Conservation (phyloP, 164 flowering plant genomes). For the Stephania cephalantha region DNA sequence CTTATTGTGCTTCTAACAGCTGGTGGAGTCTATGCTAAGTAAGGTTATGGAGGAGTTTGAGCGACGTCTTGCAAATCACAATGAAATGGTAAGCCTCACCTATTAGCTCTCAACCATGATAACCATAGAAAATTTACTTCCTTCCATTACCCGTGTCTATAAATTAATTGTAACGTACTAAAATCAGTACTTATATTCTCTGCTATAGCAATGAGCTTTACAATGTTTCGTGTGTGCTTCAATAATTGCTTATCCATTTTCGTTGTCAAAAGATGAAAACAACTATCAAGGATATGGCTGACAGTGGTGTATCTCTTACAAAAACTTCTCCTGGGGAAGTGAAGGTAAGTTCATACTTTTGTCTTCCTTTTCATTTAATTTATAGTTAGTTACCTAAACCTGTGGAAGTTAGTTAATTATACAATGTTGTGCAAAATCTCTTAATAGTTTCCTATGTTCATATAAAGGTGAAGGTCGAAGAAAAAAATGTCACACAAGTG, state of each 20-base stretch:
- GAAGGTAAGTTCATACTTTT: conserved; percentile 33
- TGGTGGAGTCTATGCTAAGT: conserved; percentile 70
- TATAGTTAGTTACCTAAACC: background rate
- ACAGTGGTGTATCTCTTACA: conserved; percentile 26
- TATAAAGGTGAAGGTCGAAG: conserved; percentile 32
- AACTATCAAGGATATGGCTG: conserved; percentile 24
- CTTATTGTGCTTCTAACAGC: conserved; percentile 32
- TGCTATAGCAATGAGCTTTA: background rate
- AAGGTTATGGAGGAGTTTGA: conserved; percentile 87
- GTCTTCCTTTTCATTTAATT: background rate
- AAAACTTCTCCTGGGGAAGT: conserved; percentile 27
- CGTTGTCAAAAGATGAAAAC: conserved; percentile 30
- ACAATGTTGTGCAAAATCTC: background rate
- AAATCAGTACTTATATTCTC: background rate
- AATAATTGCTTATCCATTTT: background rate
- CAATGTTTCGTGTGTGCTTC: background rate
- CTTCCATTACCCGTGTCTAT: background rate
- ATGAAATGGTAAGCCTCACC: conserved; percentile 31
- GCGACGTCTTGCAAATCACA: conserved; percentile 48
- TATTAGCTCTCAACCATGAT: background rate
- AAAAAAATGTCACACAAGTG: conserved; percentile 14
- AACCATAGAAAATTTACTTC: background rate
- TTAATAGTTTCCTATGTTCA: background rate
- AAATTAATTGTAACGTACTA: background rate
- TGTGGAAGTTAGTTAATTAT: no score